Evolutionary conservation across 2,329 filamentous ascomycete species (phyloP), one percentile per base, ranked within the genome.

Genomic region (Plenodomus lindquistii): DNA sequence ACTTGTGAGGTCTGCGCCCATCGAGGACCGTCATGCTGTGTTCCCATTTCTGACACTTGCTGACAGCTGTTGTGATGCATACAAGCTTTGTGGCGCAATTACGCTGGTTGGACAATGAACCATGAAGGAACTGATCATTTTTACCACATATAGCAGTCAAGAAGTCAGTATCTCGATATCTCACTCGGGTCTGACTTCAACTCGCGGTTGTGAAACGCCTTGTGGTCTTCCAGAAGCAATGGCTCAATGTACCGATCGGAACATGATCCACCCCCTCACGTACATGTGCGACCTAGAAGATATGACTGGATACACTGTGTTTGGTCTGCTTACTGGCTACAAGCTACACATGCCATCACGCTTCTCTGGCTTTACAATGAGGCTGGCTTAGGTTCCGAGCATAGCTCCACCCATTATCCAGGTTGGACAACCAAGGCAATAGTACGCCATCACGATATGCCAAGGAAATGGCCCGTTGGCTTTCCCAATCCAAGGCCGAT

Each of bases 31-130:
- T 27, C 19, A 37, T 29, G 22, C 13, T 22, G 42, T 41, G 20
- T 20, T 18, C 31, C 42, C 19, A 16, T 41, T 39, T 54, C 54
- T 38, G 48, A 46, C 55, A 15, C 47, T 60, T 31, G 60, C 44
- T 60, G 59, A 60, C 51, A 61, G 46, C 51, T 60, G 52, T 31
- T 40, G 64, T 62, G 50, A 46, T 58, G 42, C 42, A 41, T 44
- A 63, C 56, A 69, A 70, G 65, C 65, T 69, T 67, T 69, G 65
- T 69, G 62, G 68, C 65, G 64, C 59, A 61, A 57, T 65, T 51
- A 38, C 43, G 35, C 36, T 17, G 15, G 54, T 64, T 19, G 47
- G 44, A 56, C 57, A 31, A 52, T 42, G 42, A 37, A 45, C 34
- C 29, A 17, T 37, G 39, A 29, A 43, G 46, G 39, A 50, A 42